Base-by-base conservation (phyloP, 2,329 filamentous ascomycete genomes). In the Monilinia polystroma region DNA sequence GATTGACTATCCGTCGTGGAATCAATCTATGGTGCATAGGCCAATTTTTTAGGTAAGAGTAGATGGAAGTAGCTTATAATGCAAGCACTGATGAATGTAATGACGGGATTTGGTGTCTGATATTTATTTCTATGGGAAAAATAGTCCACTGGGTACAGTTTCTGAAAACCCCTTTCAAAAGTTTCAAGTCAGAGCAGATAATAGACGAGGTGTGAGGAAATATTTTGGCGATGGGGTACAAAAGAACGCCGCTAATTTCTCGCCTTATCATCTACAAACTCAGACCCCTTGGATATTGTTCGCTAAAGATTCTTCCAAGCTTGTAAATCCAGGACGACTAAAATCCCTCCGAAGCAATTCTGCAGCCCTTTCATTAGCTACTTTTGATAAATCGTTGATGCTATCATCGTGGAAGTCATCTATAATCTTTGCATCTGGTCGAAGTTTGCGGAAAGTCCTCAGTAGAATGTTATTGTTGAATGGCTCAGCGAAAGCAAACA, bases 401-500 rank as follows among this genome's bases (percentile, higher is more conserved):
- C 64, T 66, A 7, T 70, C 64, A 63, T 73, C 70, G 38, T 59
- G 64, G 26, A 66, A 68, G 51, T 74, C 68, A n/a, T 70, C 66
- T 38, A 71, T 57, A 45, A 75, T 72, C 41, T 73, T 67, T 5
- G 67, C 63, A 45, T 73, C 53, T 2, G 75, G 74, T 64, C 69
- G 66, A 14, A 73, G 32, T 49, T 69, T 68, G 35, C 73, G 71
- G 18, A 76, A 60, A 20, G 75, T 68, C 10, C 66, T 66, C 3
- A 77, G 23, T 2, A 72, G 52, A 18, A 5, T 63, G 20, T 55
- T 66, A 11, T 26, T n/a, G 35, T 74, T 74, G 53, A 64, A 70
- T 16, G 58, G 66, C 20, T 72, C 63, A 0, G 72, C 74, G 68
- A 71, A 78, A 8, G 71, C 71, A 52, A 74, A 73, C 4, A 78